phyloP scores from a whole-genome alignment of 2,329 filamentous ascomycete genomes.

The Aureobasidium melanogenum region DNA sequence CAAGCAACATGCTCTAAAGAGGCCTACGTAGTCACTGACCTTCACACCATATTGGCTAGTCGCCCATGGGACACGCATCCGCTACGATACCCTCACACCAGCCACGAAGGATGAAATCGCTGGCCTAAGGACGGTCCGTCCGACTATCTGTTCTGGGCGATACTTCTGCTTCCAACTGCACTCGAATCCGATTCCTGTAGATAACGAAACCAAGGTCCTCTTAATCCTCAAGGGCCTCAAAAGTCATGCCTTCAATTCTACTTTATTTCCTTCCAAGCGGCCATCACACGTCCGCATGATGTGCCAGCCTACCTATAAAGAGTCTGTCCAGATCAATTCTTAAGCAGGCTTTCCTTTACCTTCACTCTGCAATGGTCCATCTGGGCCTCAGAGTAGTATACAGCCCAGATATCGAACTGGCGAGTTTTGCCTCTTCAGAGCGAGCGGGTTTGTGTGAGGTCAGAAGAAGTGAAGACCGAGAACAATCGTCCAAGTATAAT shows the following conservation, averaged over 20 bases:
- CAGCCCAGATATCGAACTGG: not conserved
- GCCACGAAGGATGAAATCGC: not conserved
- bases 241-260: not conserved
- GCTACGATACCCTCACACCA: no score
- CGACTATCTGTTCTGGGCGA: not conserved
- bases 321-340: not conserved
- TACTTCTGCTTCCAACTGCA: not conserved
- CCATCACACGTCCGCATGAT: not conserved
- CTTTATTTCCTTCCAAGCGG: not conserved
- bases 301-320: not conserved
- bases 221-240: not conserved
- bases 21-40: not conserved
- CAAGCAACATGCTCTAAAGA: not conserved
- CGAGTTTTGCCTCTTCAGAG: no score
- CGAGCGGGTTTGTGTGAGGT: not conserved
- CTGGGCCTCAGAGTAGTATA: no score
- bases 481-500: not conserved
- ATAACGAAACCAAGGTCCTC: not conserved
- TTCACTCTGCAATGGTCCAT: no score
- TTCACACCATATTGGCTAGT: not conserved
- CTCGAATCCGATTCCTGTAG: not conserved
- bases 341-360: no score
- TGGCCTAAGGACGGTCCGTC: not conserved
- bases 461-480: not conserved
- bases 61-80: not conserved